These are phyloP conservation scores for Galerina marginata DNA, from an alignment of 768 basidiomycete species.

Conservation along the genomic window DNA sequence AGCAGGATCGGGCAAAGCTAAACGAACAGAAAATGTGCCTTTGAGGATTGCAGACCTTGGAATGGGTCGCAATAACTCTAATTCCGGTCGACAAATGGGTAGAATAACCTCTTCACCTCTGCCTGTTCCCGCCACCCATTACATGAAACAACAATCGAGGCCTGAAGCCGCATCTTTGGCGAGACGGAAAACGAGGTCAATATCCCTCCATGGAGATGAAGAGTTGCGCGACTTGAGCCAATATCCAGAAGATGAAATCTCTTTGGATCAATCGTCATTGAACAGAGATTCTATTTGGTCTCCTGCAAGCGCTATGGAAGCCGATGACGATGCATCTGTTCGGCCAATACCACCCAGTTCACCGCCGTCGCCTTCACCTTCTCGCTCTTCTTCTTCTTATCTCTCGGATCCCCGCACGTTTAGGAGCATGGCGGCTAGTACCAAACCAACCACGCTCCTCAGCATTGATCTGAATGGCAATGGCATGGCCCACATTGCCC, in stretches of 20 bases:
- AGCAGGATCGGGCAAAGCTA: conserved; percentile 66
- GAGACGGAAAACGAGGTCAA: conserved; percentile 53
- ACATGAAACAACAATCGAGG: conserved; percentile 36
- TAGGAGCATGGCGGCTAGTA: conserved; percentile 83
- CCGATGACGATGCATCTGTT: conserved; percentile 94
- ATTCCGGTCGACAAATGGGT: conserved; percentile 40
- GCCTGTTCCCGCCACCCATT: conserved; percentile 33
- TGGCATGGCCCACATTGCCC: conserved; percentile 91
- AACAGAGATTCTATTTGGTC: conserved; percentile 83
- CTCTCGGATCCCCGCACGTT: conserved; percentile 84
- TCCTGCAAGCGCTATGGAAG: conserved; percentile 75
- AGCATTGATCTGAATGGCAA: conserved; percentile 83
- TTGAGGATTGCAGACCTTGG: conserved; percentile 37
- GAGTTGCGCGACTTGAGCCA: conserved; percentile 44
- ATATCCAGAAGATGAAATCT: conserved; percentile 53
- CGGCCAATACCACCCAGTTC: conserved; percentile 88
- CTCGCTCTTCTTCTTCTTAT: conserved; percentile 83
- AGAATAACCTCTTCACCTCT: conserved; percentile 51
- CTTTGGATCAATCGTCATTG: conserved; percentile 57
- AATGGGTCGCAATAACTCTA: conserved; percentile 36
- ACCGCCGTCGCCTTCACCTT: conserved; percentile 87
- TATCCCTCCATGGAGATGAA: conserved; percentile 69
- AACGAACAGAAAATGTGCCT: conserved; percentile 49
- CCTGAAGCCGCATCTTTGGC: conserved; percentile 36
- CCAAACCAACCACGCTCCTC: conserved; percentile 94